A percentile compares a stretch with the other conserved stretches of the same genome.
These are phyloP conservation scores for Polytrichum commune DNA, from an alignment of 225 moss, liverwort and hornwort species.

Conservation along the genomic window DNA sequence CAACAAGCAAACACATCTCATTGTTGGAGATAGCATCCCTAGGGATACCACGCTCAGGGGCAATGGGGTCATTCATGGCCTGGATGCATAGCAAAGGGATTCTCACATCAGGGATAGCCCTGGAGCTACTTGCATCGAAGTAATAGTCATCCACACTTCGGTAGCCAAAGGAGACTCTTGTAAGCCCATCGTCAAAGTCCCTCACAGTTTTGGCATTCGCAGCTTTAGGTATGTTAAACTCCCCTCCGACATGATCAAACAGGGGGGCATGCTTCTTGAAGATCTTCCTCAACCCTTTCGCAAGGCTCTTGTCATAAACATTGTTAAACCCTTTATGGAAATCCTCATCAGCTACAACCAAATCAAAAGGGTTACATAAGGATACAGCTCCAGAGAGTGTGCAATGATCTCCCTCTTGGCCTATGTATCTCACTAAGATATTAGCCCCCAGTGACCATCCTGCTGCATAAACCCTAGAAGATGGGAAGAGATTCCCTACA, in stretches of 20 bases:
- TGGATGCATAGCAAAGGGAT: constrained; percentile 90
- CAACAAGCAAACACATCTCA: constrained; percentile 71
- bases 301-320: constrained; percentile 74
- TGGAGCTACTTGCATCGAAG: constrained; percentile 73
- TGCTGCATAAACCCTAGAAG: constrained; percentile 63
- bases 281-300: constrained; percentile 51
- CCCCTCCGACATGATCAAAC: constrained; percentile 74
- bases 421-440: constrained; percentile 78
- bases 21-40: constrained; percentile 36
- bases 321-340: constrained; percentile 94
- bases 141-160: constrained; percentile 91
- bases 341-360: constrained; percentile 69
- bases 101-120: constrained; percentile 73
- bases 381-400: constrained; percentile 84
- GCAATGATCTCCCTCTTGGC: constrained; percentile 82
- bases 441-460: constrained; percentile 98
- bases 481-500: constrained; percentile 45
- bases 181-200: constrained; percentile 88
- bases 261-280: constrained; percentile 71
- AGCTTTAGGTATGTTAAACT: constrained; percentile 66
- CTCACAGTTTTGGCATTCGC: constrained; percentile 63
- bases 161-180: constrained; percentile 96
- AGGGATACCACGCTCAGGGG: constrained; percentile 80
- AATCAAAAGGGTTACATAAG: constrained; percentile 87
- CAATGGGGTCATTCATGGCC: constrained; percentile 92